Evolutionary conservation across 2,329 filamentous ascomycete genomes (phyloP).

Genomic region (Calycina herbarum): DNA sequence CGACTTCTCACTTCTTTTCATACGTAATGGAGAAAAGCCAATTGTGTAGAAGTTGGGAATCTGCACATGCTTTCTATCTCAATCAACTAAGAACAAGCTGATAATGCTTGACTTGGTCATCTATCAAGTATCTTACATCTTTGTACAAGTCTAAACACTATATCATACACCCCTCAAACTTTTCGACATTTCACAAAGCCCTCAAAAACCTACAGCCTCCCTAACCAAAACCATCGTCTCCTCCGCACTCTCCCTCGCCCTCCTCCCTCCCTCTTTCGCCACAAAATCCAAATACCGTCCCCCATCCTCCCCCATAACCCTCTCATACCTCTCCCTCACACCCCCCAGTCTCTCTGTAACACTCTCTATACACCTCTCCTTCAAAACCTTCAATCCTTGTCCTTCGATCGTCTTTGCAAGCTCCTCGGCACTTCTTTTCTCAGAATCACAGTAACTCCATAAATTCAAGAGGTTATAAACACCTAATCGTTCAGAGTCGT

Average conservation of each 20-base stretch:
- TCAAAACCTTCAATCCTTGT: slow-evolving; percentile 58
- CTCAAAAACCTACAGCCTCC: slow-evolving; percentile 43
- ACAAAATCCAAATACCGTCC: slow-evolving; percentile 57
- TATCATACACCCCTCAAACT: too few relatives aligned
- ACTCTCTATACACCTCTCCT: slow-evolving; percentile 60
- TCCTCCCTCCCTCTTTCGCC: slow-evolving; percentile 56
- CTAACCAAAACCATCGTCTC: slow-evolving; percentile 48
- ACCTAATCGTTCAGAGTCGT: slow-evolving; percentile 74
- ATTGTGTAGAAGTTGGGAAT: too few relatives aligned
- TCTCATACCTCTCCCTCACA: slow-evolving; percentile 57
- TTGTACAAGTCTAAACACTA: neutral
- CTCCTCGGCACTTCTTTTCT: slow-evolving; percentile 42
- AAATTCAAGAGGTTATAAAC: slow-evolving; percentile 86
- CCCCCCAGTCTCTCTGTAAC: slow-evolving; percentile 54
- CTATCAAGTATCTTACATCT: slow-evolving; percentile 2
- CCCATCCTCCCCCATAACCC: slow-evolving; percentile 49
- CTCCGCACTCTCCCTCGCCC: slow-evolving; percentile 61
- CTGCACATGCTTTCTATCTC: neutral
- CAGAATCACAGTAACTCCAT: slow-evolving; percentile 64
- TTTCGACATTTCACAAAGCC: neutral
- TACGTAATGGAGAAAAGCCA: too few relatives aligned
- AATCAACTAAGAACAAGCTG: neutral
- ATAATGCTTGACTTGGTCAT: neutral
- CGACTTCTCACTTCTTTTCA: too few relatives aligned
- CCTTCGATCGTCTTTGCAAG: slow-evolving; percentile 44